These are phyloP conservation scores for Daldinia eschscholtzii DNA, from an alignment of 2,329 filamentous ascomycete species.

Conservation along the genomic window DNA sequence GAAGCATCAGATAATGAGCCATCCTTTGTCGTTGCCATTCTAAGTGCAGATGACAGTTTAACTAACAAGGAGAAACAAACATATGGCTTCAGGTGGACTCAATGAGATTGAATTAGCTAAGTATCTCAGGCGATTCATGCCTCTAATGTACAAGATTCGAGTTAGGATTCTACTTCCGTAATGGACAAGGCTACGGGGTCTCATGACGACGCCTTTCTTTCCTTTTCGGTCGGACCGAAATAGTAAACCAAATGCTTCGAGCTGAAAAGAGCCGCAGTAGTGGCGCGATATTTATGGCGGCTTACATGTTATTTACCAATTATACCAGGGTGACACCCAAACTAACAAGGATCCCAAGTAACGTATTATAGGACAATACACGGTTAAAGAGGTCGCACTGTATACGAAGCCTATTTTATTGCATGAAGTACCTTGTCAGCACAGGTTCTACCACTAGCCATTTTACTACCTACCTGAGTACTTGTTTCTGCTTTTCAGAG, in stretches of 20 bases:
- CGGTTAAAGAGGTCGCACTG: background rate
- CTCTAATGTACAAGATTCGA: background rate
- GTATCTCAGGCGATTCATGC: background rate
- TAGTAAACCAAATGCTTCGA: background rate
- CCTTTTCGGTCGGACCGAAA: background rate
- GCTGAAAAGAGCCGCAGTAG: slow-evolving; percentile 2
- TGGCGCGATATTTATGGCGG: background rate
- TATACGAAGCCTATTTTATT: background rate
- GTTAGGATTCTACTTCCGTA: background rate
- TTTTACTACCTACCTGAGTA: background rate
- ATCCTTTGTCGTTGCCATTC: background rate
- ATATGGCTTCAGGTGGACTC: background rate
- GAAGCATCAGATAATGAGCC: background rate
- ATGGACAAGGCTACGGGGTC: background rate
- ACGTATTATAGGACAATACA: background rate
- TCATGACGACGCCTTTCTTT: background rate
- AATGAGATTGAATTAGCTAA: background rate
- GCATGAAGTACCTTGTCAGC: background rate
- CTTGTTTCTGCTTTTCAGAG: background rate
- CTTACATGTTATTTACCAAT: background rate
- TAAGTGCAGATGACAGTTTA: background rate
- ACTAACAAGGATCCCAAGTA: background rate
- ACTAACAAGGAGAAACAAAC: background rate
- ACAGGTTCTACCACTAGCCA: background rate
- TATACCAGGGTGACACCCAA: background rate